Conservation (phyloP, 2,329 filamentous ascomycete genomes). For the Meredithiella fracta region DNA sequence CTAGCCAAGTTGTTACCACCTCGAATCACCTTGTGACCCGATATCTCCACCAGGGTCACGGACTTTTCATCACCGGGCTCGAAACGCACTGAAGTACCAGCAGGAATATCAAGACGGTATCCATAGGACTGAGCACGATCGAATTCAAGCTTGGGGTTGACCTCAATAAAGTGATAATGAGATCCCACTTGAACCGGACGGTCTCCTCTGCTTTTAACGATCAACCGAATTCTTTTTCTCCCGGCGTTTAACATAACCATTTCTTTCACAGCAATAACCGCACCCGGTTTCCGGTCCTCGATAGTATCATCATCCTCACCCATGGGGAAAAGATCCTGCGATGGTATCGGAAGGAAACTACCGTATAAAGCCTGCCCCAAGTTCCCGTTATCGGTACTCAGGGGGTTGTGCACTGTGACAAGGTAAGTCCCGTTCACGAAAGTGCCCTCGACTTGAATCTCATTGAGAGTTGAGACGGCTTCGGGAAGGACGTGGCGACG, state of each 20-base stretch:
- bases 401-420: conserved; percentile 83
- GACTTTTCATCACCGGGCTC: conserved; percentile 88
- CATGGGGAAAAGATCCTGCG: conserved; percentile 48
- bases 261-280: conserved; percentile 54
- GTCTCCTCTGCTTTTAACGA: conserved; percentile 74
- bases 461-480: conserved; percentile 59
- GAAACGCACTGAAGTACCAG: conserved; percentile 82
- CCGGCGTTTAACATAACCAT: conserved; percentile 57
- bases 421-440: conserved; percentile 84
- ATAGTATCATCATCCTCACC: conserved; percentile 30
- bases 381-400: conserved; percentile 73
- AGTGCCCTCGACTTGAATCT: conserved; percentile 88
- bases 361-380: conserved; percentile 78
- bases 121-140: conserved; percentile 72
- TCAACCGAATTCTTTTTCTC: conserved; percentile 54
- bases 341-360: conserved; percentile 71
- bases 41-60: conserved; percentile 78
- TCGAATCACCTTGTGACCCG: conserved; percentile 59
- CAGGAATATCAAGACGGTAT: conserved; percentile 73
- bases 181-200: conserved; percentile 84
- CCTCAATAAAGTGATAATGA: conserved; percentile 92
- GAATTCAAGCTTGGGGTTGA: conserved; percentile 79
- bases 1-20: conserved; percentile 70
- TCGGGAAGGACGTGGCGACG: conserved; percentile 78
- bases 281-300: conserved; percentile 56